Base-by-base conservation (phyloP, 805 yeast genomes). In the Candida arabinofermentans region DNA sequence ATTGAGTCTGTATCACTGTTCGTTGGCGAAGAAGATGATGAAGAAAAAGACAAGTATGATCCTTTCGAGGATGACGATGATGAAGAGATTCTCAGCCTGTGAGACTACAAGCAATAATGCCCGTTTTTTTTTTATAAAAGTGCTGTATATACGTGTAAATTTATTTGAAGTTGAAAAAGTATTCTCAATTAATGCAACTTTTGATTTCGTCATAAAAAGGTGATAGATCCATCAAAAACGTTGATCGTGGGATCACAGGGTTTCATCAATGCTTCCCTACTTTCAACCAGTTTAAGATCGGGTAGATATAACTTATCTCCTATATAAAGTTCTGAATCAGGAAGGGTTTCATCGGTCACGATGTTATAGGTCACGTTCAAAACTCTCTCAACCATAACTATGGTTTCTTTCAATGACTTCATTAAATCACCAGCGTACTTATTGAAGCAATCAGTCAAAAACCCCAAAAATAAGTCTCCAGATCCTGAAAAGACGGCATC, bases 381-480 rank as follows among this genome's bases (percentile, higher is more conserved):
- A 3, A 77, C 77, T 24, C 60, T 55, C 24, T 67, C 69, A 24
- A 74, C 71, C 18, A 65, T 59, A 2, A 62, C 48, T 5, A 75
- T 49, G 0, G 74, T 69, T 37, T 67, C 66, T 17, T 62, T 62
- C 23, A 76, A 50, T 2, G 79, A 66, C 0, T 48, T 44, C 0
- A 45, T 43, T 13, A 71, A 45, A 5, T 65, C 42, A 0, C 47
- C 46, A 1, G 47, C 38, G 42, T 55, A 57, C 49, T 65, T 59
- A 42, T 65, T 65, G 47, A 72, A 71, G 2, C 67, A 59, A 49
- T 83, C 76, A 3, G 82, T 69, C 16, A 84, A 48, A 13, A 85
- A 54, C 1, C 83, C 88, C 3, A 81, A 68, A 57, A 84, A 82
- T 14, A 85, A 61, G 56, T 85, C 93, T 2, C 93, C 93, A 43